phyloP scores from a whole-genome alignment of 1,139 yeast genomes.

The Nakaseomyces delphensis region DNA sequence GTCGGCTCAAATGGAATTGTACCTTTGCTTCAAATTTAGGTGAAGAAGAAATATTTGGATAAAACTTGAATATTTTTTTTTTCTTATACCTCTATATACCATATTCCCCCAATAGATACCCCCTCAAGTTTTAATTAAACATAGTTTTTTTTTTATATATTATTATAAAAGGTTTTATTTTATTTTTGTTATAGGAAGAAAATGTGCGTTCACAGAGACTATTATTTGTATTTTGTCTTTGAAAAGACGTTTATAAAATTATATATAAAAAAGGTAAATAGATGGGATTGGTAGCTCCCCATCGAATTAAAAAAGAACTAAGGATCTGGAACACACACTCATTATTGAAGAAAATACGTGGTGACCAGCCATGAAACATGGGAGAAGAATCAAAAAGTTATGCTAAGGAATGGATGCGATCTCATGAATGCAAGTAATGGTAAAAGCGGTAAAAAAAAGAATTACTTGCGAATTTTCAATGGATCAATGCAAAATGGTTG shows the following conservation, averaged over 20 bases:
- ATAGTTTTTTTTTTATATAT: not conserved
- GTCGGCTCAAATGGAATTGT: conserved; percentile 1
- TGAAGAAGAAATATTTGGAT: not conserved
- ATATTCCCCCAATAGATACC: conserved; percentile 3
- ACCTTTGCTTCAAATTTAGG: not conserved
- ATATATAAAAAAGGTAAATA: too few relatives aligned
- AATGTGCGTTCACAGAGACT: too few relatives aligned
- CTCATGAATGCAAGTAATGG: not conserved
- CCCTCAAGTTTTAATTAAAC: not conserved
- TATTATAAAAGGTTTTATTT: not conserved
- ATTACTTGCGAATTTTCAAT: not conserved
- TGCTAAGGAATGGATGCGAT: conserved; percentile 14
- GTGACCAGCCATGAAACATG: not conserved
- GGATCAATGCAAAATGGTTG: not conserved
- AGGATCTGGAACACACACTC: not conserved
- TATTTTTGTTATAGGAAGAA: too few relatives aligned
- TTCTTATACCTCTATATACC: not conserved
- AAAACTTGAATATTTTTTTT: not conserved
- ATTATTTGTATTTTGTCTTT: too few relatives aligned
- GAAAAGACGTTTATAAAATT: not conserved
- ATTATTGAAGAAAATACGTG: too few relatives aligned
- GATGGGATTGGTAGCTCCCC: too few relatives aligned
- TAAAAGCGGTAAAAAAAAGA: not conserved
- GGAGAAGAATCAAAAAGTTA: not conserved
- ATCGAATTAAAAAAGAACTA: not conserved